Evolutionary conservation across 2,329 filamentous ascomycete genomes (phyloP).

Genomic region (Leptographium radiaticola): DNA sequence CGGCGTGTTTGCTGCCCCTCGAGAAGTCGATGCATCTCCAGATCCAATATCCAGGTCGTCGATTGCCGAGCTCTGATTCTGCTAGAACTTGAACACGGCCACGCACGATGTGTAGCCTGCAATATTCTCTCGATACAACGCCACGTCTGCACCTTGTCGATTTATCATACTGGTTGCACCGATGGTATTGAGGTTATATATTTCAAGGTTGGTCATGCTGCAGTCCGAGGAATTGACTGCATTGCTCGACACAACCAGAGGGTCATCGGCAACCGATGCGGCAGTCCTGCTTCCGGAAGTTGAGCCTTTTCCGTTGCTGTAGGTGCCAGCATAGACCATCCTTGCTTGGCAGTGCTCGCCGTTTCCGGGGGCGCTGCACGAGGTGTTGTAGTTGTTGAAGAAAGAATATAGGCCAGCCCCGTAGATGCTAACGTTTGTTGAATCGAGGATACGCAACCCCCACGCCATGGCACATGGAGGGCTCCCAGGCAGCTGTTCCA

Average conservation of each 20-base stretch:
- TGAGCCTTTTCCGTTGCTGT: background rate
- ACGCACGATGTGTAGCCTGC: slow-evolving; percentile 14
- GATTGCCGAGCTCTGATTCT: slow-evolving; percentile 5
- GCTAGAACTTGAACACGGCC: slow-evolving; percentile 12
- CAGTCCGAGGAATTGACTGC: slow-evolving; percentile 13
- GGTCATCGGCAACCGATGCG: background rate
- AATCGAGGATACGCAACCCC: slow-evolving; percentile 46
- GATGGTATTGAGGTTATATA: slow-evolving; percentile 35
- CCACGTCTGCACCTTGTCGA: slow-evolving; percentile 9
- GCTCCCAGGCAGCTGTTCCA: slow-evolving; percentile 8
- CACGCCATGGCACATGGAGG: slow-evolving; percentile 43
- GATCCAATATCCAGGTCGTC: background rate
- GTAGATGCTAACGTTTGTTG: slow-evolving; percentile 36
- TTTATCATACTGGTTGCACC: slow-evolving; percentile 16
- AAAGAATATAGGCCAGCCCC: slow-evolving; percentile 48
- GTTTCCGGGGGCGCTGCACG: slow-evolving; percentile 22
- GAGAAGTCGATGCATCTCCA: background rate
- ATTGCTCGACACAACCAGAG: slow-evolving; percentile 1
- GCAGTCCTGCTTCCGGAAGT: background rate
- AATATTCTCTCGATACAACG: slow-evolving; percentile 10
- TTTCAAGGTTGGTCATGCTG: slow-evolving; percentile 10
- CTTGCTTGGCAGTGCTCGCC: slow-evolving; percentile 27
- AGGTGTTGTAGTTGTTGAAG: slow-evolving; percentile 43
- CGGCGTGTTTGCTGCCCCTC: background rate
- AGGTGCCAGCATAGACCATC: slow-evolving; percentile 23